phyloP scores from a whole-genome alignment of 176 grass and related monocot species.

The Typha latifolia region DNA sequence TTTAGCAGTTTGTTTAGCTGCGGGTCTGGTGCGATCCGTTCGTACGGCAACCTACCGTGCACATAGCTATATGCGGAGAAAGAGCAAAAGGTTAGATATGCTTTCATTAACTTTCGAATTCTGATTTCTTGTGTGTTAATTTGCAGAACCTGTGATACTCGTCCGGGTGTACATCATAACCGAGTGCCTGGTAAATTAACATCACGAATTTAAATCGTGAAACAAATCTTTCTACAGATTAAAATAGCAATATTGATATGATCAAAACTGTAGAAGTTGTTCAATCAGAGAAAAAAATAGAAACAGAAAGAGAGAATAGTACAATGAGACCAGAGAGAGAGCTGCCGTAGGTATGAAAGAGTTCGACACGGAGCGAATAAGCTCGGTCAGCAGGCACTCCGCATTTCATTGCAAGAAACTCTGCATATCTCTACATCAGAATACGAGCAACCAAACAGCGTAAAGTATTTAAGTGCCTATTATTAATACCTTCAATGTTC shows the following conservation, averaged over 20 bases:
- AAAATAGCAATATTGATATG: background rate
- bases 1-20: conserved; percentile 41
- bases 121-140: background rate
- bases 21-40: conserved; percentile 49
- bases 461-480: too few species aligned
- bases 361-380: conserved; percentile 54
- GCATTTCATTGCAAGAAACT: conserved; percentile 62
- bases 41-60: conserved; percentile 78
- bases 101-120: background rate
- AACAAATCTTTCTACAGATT: background rate
- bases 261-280: background rate
- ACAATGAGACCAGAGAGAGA: conserved; percentile 86
- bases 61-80: conserved; percentile 46
- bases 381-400: conserved; percentile 41
- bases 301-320: conserved; percentile 1
- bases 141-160: conserved; percentile 79
- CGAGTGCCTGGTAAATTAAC: conserved; percentile 44
- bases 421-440: conserved; percentile 15
- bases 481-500: conserved; percentile 68
- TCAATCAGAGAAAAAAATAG: background rate
- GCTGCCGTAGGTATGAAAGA: conserved; percentile 80
- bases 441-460: background rate
- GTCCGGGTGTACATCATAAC: conserved; percentile 79
- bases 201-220: background rate
- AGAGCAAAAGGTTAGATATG: too few species aligned